A percentile compares a stretch with the other conserved stretches of the same genome.
Conservation (phyloP, 2,329 filamentous ascomycete genomes). For the Colletotrichum sp. region DNA sequence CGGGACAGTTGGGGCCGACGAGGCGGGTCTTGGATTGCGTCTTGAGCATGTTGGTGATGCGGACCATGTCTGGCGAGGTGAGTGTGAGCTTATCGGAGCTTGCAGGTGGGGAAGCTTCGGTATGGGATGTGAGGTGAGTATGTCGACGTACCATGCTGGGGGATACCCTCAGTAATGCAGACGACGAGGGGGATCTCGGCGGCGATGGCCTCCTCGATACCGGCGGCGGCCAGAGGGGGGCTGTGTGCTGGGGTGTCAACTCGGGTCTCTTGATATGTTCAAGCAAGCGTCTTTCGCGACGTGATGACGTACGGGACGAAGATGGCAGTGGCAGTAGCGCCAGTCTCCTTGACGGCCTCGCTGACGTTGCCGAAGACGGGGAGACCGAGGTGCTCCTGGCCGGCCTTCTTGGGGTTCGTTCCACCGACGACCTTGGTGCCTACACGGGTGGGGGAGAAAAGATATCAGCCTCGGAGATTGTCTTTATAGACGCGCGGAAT, state of each 20-base stretch:
- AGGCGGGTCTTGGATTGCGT: slow-evolving; percentile 96
- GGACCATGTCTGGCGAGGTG: slow-evolving; percentile 82
- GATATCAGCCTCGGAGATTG: slow-evolving; percentile 31
- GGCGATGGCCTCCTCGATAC: slow-evolving; percentile 95
- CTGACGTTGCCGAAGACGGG: slow-evolving; percentile 91
- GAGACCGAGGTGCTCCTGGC: slow-evolving; percentile 83
- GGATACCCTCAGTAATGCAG: slow-evolving; percentile 98
- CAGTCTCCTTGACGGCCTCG: slow-evolving; percentile 89
- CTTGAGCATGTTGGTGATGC: slow-evolving; percentile 97
- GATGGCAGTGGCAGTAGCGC: slow-evolving; percentile 90
- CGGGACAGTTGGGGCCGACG: slow-evolving; percentile 97
- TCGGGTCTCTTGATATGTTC: slow-evolving; percentile 58
- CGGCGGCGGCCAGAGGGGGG: slow-evolving; percentile 87
- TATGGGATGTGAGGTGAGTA: slow-evolving; percentile 17
- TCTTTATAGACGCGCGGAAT: neutral
- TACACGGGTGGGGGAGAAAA: slow-evolving; percentile 39
- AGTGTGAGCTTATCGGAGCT: neutral
- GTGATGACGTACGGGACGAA: slow-evolving; percentile 85
- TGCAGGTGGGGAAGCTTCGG: neutral
- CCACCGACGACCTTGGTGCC: slow-evolving; percentile 97
- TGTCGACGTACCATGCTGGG: slow-evolving; percentile 79
- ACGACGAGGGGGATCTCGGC: slow-evolving; percentile 95
- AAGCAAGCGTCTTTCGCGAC: neutral
- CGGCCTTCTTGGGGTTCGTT: slow-evolving; percentile 99
- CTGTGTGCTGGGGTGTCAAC: slow-evolving; percentile 46